A percentile compares a stretch with the other conserved stretches of the same genome.
These are phyloP conservation scores for Botrytis paeoniae DNA, from an alignment of 2,329 filamentous ascomycete species.

Conservation along the genomic window DNA sequence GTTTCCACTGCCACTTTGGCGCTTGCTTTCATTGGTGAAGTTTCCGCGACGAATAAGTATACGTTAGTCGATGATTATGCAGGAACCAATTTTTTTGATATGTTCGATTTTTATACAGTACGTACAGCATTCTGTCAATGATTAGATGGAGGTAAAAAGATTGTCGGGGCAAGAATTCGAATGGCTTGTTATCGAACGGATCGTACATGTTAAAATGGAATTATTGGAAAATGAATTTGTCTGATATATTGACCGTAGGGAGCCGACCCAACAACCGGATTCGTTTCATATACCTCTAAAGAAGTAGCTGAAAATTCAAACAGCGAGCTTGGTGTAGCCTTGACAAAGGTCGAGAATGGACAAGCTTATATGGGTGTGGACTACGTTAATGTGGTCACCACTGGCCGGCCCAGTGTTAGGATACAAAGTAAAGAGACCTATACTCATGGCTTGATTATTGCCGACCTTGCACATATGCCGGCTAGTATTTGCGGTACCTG, in stretches of 20 bases:
- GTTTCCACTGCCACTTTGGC: constrained; percentile 12
- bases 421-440: constrained; percentile 62
- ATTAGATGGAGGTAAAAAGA: not conserved
- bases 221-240: not conserved
- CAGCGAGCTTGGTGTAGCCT: constrained; percentile 26
- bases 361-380: constrained; percentile 69
- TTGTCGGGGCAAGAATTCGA: not conserved
- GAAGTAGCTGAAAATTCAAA: constrained; percentile 50
- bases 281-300: constrained; percentile 57
- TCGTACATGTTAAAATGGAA: not conserved
- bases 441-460: constrained; percentile 63
- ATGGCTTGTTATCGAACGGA: not conserved
- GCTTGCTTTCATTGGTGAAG: constrained; percentile 20
- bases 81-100: constrained; percentile 44
- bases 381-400: constrained; percentile 50
- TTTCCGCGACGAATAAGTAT: constrained; percentile 21
- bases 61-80: constrained; percentile 38
- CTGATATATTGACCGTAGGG: constrained; percentile 25
- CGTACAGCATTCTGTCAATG: constrained; percentile 6
- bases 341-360: constrained; percentile 53
- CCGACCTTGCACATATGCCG: constrained; percentile 64
- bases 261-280: constrained; percentile 62
- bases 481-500: constrained; percentile 69
- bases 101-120: constrained; percentile 52
- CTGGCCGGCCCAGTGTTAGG: constrained; percentile 63